Base-by-base conservation (phyloP, 768 basidiomycete species). In the Stropharia rugosoannulata region DNA sequence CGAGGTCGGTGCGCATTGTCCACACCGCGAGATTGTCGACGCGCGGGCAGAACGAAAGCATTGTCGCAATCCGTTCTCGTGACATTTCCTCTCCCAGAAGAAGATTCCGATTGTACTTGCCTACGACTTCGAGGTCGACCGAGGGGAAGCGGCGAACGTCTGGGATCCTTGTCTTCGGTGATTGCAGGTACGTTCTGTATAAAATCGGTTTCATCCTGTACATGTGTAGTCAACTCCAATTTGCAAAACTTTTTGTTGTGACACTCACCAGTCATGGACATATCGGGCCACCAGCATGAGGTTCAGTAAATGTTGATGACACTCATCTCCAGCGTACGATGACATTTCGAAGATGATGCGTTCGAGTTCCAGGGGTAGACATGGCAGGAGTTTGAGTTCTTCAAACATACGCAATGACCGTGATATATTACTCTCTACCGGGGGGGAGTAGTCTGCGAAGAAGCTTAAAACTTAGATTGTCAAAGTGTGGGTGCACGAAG, bases 321-420 rank as follows among this genome's bases (percentile, higher is more conserved):
- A 32, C 13, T 52, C 13, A 36, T 44, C 5, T 8, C 29, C 41
- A 4, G 41, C 29, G n/a, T 43, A 52, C 12, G 51, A 52, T 25
- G 38, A 52, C n/a, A 44, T 52, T 32, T 52, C 51, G 32, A 52
- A 52, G 16, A 52, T 52, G 25, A 35, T n/a, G 12, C 51, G 51
- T 18, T 52, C 51, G 4, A 52, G 32, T 37, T 52, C 51, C 42
- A 52, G 10, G 16, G 51, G 51, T 5, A 52, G 51, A 22, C 41
- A 52, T 32, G 18, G 29, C 7, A 29, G 16, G 3, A 2, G n/a
- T 7, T 44, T 35, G 1, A 7, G n/a, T 12, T 44, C 41, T 3
- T 44, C 42, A n/a, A 43, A 44, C 29, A 52, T 35, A 4, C 40
- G 43, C 41, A 13, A 19, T 35, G n/a, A 18, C 22, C 15, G 18